These are phyloP conservation scores for Hypoxylon sp. DNA, from an alignment of 2,329 filamentous ascomycete genomes.

Conservation along the genomic window DNA sequence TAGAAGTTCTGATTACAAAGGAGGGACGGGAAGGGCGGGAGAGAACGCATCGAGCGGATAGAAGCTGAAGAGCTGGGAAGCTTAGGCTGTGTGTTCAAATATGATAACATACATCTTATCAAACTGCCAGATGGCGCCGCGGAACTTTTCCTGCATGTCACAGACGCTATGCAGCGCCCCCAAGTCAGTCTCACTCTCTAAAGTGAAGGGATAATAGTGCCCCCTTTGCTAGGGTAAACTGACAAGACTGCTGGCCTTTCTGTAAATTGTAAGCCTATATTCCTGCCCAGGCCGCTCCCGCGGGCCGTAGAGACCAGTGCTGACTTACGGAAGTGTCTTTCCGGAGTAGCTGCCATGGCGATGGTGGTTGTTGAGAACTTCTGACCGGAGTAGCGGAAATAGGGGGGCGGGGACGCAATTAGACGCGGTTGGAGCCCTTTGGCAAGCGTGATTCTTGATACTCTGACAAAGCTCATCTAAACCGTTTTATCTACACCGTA, in stretches of 20 bases:
- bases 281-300: background rate
- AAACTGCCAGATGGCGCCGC: slow-evolving; percentile 85
- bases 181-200: slow-evolving; percentile 35
- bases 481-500: background rate
- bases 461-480: slow-evolving; percentile 28
- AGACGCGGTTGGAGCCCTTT: slow-evolving; percentile 28
- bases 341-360: slow-evolving; percentile 39
- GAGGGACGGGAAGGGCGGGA: background rate
- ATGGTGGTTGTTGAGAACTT: slow-evolving; percentile 43
- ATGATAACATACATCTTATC: slow-evolving; percentile 75
- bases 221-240: slow-evolving; percentile 47
- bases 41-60: background rate
- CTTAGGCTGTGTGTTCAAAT: background rate
- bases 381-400: slow-evolving; percentile 13
- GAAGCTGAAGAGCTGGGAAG: background rate
- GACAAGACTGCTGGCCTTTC: slow-evolving; percentile 68
- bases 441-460: slow-evolving; percentile 13
- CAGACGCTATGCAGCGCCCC: slow-evolving; percentile 75
- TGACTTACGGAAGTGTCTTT: slow-evolving; percentile 49
- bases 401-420: slow-evolving; percentile 7
- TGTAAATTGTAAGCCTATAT: slow-evolving; percentile 48
- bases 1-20: background rate
- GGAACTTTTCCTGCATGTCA: slow-evolving; percentile 95
- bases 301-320: background rate
- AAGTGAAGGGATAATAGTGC: background rate